These are phyloP conservation scores for Orychophragmus violaceus DNA, from an alignment of 345 rosid species.

Conservation along the genomic window DNA sequence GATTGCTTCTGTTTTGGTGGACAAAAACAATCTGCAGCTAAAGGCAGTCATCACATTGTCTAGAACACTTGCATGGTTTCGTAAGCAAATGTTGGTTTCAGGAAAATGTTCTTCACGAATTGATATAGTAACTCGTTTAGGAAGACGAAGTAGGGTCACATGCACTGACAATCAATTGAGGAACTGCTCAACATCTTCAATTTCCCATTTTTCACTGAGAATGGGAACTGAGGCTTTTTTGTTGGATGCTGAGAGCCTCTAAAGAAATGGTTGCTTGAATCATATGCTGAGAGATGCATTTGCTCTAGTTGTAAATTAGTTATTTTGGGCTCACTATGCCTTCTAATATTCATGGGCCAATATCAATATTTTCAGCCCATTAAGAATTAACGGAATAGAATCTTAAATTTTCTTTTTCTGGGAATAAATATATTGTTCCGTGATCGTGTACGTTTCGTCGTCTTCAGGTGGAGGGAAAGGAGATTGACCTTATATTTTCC, in stretches of 20 bases:
- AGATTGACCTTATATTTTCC: too few species aligned
- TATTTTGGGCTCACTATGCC: neutral
- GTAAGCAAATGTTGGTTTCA: conserved; percentile 63
- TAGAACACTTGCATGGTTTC: conserved; percentile 88
- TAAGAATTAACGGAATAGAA: too few species aligned
- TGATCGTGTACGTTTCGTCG: too few species aligned
- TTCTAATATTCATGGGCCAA: neutral
- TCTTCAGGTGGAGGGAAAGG: too few species aligned
- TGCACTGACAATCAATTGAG: conserved; percentile 78
- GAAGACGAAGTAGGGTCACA: conserved; percentile 83
- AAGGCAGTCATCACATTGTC: conserved; percentile 79
- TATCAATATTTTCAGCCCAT: neutral
- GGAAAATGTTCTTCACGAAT: conserved; percentile 73
- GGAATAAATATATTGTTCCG: too few species aligned
- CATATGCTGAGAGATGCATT: conserved; percentile 89
- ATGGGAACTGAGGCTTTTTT: conserved; percentile 86
- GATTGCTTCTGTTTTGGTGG: too few species aligned
- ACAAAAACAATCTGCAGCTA: too few species aligned
- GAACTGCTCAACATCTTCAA: conserved; percentile 71
- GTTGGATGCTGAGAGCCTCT: conserved; percentile 84
- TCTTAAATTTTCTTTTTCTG: too few species aligned
- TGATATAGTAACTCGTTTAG: conserved; percentile 96
- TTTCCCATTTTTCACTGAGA: conserved; percentile 80
- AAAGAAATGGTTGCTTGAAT: conserved; percentile 67
- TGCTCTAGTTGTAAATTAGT: conserved; percentile 39